Conservation (phyloP, 495 filamentous ascomycete species). For the Letharia columbiana region DNA sequence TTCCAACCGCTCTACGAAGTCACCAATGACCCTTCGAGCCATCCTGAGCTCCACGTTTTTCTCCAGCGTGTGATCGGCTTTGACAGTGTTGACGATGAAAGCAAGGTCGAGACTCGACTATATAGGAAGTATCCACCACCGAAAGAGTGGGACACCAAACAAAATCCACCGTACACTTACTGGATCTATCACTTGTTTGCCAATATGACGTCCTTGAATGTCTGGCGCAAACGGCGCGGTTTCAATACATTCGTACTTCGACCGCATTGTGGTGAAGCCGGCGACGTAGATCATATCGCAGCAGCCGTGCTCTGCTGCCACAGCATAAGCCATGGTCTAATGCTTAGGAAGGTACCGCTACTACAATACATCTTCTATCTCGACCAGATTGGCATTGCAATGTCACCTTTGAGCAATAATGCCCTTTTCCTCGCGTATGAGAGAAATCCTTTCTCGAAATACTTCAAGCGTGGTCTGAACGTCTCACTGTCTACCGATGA, state of each 20-base stretch:
- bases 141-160: conserved; percentile 75
- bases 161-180: conserved; percentile 97
- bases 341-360: conserved; percentile 87
- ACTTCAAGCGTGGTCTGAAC: conserved; percentile 90
- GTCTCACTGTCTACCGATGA: conserved; percentile 96
- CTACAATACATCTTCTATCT: conserved; percentile 97
- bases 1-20: conserved; percentile 94
- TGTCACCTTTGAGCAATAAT: conserved; percentile 98
- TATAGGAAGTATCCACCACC: conserved; percentile 92
- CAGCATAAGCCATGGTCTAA: conserved; percentile 91
- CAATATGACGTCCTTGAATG: conserved; percentile 87
- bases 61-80: conserved; percentile 92
- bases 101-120: conserved; percentile 84
- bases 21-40: conserved; percentile 73
- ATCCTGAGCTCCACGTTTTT: conserved; percentile 92
- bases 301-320: conserved; percentile 90
- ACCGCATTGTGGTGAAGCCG: conserved; percentile 94
- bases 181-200: conserved; percentile 97
- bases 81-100: conserved; percentile 97
- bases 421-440: conserved; percentile 95
- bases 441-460: conserved; percentile 88
- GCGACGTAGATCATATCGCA: conserved; percentile 91
- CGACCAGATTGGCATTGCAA: conserved; percentile 95
- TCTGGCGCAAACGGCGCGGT: conserved; percentile 78
- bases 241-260: conserved; percentile 94